Conservation (phyloP, 2,329 filamentous ascomycete genomes). For the Cercospora sesami region DNA sequence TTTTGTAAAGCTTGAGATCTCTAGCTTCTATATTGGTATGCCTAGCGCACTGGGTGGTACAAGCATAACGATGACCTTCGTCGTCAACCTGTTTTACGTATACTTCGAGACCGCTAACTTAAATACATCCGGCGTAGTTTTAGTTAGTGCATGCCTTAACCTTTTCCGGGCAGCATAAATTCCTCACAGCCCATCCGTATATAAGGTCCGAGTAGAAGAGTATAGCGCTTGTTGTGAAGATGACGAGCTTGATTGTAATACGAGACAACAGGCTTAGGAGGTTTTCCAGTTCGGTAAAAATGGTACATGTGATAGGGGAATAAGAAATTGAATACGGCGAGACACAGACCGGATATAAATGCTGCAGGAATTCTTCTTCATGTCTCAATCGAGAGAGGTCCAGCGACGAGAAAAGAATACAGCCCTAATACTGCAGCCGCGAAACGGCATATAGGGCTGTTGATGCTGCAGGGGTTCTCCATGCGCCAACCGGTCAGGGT, state of each 20-base stretch:
- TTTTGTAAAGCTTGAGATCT: not conserved
- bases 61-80: not conserved
- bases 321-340: not conserved
- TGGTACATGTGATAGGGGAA: not conserved
- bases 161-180: not conserved
- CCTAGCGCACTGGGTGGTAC: not conserved
- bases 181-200: not conserved
- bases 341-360: not conserved
- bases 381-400: not conserved
- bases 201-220: not conserved
- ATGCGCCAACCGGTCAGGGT: not conserved
- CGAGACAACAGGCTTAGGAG: not conserved
- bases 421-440: too few relatives aligned
- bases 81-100: not conserved
- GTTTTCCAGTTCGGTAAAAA: not conserved
- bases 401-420: not conserved
- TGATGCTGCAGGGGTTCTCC: not conserved
- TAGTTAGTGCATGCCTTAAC: not conserved
- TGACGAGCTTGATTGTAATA: not conserved
- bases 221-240: not conserved
- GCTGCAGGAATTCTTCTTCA: not conserved
- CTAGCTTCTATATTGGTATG: not conserved
- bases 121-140: not conserved
- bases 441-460: too few relatives aligned
- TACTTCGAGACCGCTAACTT: not conserved